Evolutionary conservation across 257 asterid species (phyloP), one percentile per base, ranked within the genome.

Genomic region (Lycium ferocissimum): DNA sequence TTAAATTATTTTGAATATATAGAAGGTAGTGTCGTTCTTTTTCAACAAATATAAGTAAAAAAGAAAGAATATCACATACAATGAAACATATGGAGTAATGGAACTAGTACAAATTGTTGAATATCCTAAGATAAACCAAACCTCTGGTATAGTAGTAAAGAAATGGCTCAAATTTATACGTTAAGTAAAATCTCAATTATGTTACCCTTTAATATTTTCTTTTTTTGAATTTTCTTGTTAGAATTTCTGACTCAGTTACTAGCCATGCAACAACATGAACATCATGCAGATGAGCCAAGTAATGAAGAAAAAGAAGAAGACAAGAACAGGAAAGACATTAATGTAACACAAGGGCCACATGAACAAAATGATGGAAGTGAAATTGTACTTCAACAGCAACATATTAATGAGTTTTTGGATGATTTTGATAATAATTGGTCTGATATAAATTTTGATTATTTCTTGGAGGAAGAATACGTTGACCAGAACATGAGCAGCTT

Each of bases 381-480:
- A 71, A 40, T 40, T 18, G 35, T 71, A 17, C 33, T 40, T 71
- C 9, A 17, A 18, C 80, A 72, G 38, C 54, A 71, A 18, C 15
- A 4, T 26, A 26, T 26, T 18, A 45, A 71, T 17, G 79, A 71
- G 4, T 70, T 14, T 8, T 17, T 70, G 11, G 3, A 70, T 70
- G 6, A 70, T 38, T 70, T 70, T 70, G 79, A 38, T 37, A 69
- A 69, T 70, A 70, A 70, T 70, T 40, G 79, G 79, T 70, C 14
- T 38, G 20, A 38, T 17, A 38, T 70, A 1, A 71, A 71, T 71
- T 71, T 40, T 17, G 79, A 71, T 38, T 71, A 70, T 70, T 70
- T 70, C 54, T 38, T 70, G 1, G 79, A 70, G 18, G 56, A 40
- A 10, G 15, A 71, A 71, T 1, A 40, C 13, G n/a, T 26, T 26